Base-by-base conservation (phyloP, 1,139 yeast genomes). In the Suhomyces guaymorum region DNA sequence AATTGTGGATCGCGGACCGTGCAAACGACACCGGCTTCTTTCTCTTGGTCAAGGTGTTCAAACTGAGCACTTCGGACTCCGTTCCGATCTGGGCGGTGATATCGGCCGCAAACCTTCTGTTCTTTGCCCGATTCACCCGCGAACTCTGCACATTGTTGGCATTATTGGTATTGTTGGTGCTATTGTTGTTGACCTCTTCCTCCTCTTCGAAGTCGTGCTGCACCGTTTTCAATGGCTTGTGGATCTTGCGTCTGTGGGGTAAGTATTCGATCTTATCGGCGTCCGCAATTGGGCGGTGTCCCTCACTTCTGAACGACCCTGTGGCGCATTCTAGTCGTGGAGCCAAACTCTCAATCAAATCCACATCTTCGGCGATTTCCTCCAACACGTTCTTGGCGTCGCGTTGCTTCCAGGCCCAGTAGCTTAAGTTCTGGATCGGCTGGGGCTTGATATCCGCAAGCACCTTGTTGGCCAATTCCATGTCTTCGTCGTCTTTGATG, bases 21-120 rank as follows among this genome's bases (percentile, higher is more conserved):
- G 97, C 97, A 69, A 90, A 90, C 12, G 94, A 84, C 9, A 92
- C 97, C 0, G 96, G 96, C 57, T 92, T 92, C 59, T 84, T 88
- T 42, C 97, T 75, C 57, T 88, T 88, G 46, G 89, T 86, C 50
- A 90, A 73, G 30, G 86, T 83, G 50, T 80, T 80, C 61, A 88
- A 73, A 38, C 86, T 82, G 47, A 87, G 63, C 5, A 85, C 75
- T 51, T 88, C 96, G 1, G 94, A 82, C 49, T 88, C 96, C 7
- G 82, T 73, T 25, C 94, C 90, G 44, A 88, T 72, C 48, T 84
- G 94, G 4, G 90, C 88, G 46, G 82, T 85, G 30, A 89, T 83
- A 57, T 89, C 96, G 8, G 95, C 96, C 2, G 89, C 96, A 54
- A 88, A 81, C 42, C 97, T 74, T 61, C 97, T 77, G 49, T 88